Base-by-base conservation (phyloP, 23 red algal genomes). In the Gracilaria vermiculophylla region DNA sequence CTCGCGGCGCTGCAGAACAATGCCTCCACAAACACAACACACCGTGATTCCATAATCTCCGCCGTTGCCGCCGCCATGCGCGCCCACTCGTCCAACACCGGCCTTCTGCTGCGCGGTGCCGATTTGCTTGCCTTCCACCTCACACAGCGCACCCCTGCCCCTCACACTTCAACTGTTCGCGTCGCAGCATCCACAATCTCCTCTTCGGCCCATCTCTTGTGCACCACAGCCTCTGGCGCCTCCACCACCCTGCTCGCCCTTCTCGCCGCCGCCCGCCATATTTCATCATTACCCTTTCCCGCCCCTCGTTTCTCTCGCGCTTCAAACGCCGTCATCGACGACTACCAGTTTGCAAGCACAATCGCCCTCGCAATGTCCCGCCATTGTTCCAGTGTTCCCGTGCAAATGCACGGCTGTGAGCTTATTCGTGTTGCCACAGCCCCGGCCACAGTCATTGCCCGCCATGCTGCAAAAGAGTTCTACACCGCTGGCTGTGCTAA, bases 81-180 rank as follows among this genome's bases (percentile, higher is more conserved):
- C 69, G 24, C 53, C 37, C 85, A 89, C 45, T 69, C 51, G 4
- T 8, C 70, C 36, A 65, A 89, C 56, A 62, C 39, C 17, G 69
- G 70, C 52, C 47, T 89, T 50, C 43, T 89, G 25, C 61, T 89
- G 10, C 69, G 85, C 56, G 69, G 85, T 34, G 85, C 72, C 6
- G 85, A 89, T 33, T 33, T 89, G 20, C 67, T 89, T 29, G 85
- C 85, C 35, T 89, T 77, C 51, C 85, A 89, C 43, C 85, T 89
- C 19, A 89, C 45, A 20, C 85, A 89, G 60, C 70, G 56, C 23
- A 53, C 49, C n/a, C 57, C 54, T 25, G 53, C 70, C 56, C 70
- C 72, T 36, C 70, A 54, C 41, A 78, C 69, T 48, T 57, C 62
- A 27, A 62, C 85, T 7, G 49, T 62, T 8, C 85, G 85, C 53